Evolutionary conservation across 306 rosid genomes (phyloP), one percentile per base, ranked within the genome.

Genomic region (Ammopiptanthus mongolicus): DNA sequence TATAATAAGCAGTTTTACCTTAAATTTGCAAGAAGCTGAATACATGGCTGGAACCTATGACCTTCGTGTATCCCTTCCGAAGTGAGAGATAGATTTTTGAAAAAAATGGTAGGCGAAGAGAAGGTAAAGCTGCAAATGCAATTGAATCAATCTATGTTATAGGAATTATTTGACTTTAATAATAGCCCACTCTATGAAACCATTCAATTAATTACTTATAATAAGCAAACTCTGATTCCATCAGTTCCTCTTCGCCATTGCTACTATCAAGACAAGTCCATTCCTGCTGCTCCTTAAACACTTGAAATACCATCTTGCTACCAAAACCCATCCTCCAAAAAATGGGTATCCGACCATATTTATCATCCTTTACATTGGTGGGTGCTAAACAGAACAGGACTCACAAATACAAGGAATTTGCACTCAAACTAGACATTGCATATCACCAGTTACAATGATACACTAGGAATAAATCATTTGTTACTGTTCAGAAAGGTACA

Each of bases 91-190:
- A 62, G 80, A 25, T 10, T 63, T 39, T 77, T 19, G 60, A 14
- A 69, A 14, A 69, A 23, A 56, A 56, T 66, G 79, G 69, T 25
- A 65, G 77, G 69, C 5, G 65, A 11, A 64, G 75, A 25, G 76
- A 87, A 77, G 65, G 62, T 70, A 25, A 25, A 0, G 28, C 55
- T 14, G 55, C 19, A 48, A 48, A 14, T 18, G 36, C 36, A 31
- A 31, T 31, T 31, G 6, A 6, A 4, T 31, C 36, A 31, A 4
- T 31, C 36, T 6, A 31, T 4, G 36, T 31, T 31, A 4, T 25
- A 25, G 28, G 57, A 51, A 6, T 19, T 51, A 17, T 18, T 51
- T 51, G 11, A 51, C 57, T 1, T 51, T 9, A n/a, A 19, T 56
- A 3, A 11, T 37, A 52, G 33, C 33, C 33, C 6, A 21, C 0